phyloP scores from a whole-genome alignment of 1,284 basidiomycete genomes.

The Tilletia indica region DNA sequence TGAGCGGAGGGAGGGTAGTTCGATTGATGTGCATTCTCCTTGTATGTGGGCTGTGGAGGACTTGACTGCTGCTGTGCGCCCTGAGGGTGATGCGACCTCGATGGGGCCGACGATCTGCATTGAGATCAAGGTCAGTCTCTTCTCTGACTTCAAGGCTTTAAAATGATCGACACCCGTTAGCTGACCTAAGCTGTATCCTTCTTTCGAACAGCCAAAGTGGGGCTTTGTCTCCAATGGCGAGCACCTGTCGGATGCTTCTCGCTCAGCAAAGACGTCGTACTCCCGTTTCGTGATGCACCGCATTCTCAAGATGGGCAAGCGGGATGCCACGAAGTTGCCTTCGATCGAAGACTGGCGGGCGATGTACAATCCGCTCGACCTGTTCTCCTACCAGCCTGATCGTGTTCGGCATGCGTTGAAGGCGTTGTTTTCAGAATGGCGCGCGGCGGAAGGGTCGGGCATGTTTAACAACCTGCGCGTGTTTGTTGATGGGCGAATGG shows the following conservation, averaged over 20 bases:
- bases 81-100: background rate
- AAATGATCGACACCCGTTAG: background rate
- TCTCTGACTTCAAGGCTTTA: background rate
- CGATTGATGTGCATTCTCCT: constrained; percentile 27
- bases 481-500: constrained; percentile 2
- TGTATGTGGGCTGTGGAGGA: constrained; percentile 32
- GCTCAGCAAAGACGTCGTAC: background rate
- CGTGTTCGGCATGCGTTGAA: background rate
- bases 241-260: background rate
- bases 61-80: constrained; percentile 23
- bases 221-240: constrained; percentile 3
- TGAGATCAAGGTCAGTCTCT: constrained; percentile 11
- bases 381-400: constrained; percentile 1
- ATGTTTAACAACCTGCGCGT: constrained; percentile 18
- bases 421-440: background rate
- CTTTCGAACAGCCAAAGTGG: constrained; percentile 4
- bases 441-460: constrained; percentile 11
- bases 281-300: constrained; percentile 10
- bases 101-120: constrained; percentile 26
- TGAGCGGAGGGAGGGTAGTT: constrained; percentile 16
- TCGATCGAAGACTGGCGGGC: constrained; percentile 9
- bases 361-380: constrained; percentile 14
- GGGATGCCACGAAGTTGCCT: background rate
- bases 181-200: background rate
- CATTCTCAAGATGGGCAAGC: constrained; percentile 5